A percentile compares a stretch with the other conserved stretches of the same genome.
Conservation (phyloP, 2,329 filamentous ascomycete species). For the Ophiostoma australiae region DNA sequence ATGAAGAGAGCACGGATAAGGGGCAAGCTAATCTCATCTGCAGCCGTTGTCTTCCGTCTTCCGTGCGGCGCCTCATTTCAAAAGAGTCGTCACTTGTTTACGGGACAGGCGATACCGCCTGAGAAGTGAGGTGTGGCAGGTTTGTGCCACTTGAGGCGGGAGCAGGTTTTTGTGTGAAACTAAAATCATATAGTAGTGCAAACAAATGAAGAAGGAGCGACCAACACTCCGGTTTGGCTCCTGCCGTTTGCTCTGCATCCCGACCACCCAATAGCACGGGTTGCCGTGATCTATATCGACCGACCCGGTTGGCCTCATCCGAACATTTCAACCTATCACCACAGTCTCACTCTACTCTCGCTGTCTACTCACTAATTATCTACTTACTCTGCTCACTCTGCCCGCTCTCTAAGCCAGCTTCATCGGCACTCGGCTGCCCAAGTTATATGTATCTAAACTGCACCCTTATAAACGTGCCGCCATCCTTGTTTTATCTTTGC, state of each 20-base stretch:
- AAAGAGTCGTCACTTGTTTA: too few relatives aligned
- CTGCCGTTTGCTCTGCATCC: constrained; percentile 5
- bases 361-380: neutral
- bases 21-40: neutral
- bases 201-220: neutral
- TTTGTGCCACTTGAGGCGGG: neutral
- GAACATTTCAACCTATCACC: neutral
- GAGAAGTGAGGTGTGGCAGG: neutral
- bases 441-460: neutral
- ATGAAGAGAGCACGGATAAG: too few relatives aligned
- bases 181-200: neutral
- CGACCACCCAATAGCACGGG: neutral
- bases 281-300: neutral
- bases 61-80: too few relatives aligned
- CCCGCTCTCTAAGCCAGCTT: neutral
- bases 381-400: neutral
- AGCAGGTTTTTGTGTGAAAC: neutral
- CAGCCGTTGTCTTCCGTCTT: neutral
- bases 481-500: neutral
- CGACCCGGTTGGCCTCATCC: neutral
- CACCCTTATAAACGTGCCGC: neutral
- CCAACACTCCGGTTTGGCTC: neutral
- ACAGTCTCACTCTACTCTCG: neutral
- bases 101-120: too few relatives aligned
- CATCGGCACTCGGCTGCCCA: neutral